These are phyloP conservation scores for Trapa incisa DNA, from an alignment of 345 rosid genomes.

Conservation along the genomic window DNA sequence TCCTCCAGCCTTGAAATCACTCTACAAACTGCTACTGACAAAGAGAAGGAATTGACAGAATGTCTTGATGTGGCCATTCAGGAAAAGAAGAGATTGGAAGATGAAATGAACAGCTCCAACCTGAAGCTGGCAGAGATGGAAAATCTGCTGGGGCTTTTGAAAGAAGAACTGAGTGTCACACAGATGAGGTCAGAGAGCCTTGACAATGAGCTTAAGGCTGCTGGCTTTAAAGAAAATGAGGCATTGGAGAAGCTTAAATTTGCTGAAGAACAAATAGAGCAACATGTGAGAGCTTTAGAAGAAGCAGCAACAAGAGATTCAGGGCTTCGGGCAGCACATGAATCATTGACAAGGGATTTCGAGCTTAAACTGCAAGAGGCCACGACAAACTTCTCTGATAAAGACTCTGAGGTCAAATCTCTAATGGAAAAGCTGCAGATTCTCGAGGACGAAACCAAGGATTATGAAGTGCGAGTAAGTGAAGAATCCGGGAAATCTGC, in stretches of 20 bases:
- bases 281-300: conserved; percentile 44
- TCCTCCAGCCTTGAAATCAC: conserved; percentile 64
- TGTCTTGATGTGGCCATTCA: conserved; percentile 34
- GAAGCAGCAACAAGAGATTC: conserved; percentile 37
- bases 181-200: conserved; percentile 49
- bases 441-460: conserved; percentile 47
- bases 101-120: conserved; percentile 29
- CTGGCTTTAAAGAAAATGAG: conserved; percentile 54
- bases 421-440: conserved; percentile 47
- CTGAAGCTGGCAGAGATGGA: conserved; percentile 59
- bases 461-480: conserved; percentile 48
- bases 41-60: conserved; percentile 50
- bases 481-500: conserved; percentile 42
- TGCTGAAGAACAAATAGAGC: conserved; percentile 57
- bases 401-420: conserved; percentile 64
- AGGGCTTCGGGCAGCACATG: conserved; percentile 56
- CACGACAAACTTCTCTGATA: conserved; percentile 39
- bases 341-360: conserved; percentile 46
- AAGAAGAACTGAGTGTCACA: conserved; percentile 50
- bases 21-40: conserved; percentile 45
- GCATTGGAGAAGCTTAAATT: conserved; percentile 57
- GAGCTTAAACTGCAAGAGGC: conserved; percentile 54
- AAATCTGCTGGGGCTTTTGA: conserved; percentile 49
- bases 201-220: conserved; percentile 53
- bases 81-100: conserved; percentile 69